Conservation (phyloP, 148 eudicot genomes). For the Camellia lanceoleosa region DNA sequence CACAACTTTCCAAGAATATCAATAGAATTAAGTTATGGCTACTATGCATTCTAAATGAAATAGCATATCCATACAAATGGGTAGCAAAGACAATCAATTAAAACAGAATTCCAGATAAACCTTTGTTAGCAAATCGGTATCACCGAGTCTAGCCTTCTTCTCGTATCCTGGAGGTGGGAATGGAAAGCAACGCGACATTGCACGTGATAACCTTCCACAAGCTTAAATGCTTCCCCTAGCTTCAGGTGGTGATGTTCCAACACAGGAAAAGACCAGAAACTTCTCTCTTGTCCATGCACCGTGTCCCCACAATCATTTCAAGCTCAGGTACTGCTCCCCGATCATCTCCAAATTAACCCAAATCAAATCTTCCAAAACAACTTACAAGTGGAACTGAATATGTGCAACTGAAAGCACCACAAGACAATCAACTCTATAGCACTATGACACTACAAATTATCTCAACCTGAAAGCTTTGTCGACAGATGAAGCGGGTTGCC, state of each 20-base stretch:
- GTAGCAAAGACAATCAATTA: constrained; percentile 14
- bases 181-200: constrained; percentile 76
- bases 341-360: constrained; percentile 9
- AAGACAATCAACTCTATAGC: neutral
- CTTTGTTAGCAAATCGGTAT: constrained; percentile 43
- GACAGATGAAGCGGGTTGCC: constrained; percentile 18
- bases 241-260: constrained; percentile 24
- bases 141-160: constrained; percentile 41
- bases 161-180: constrained; percentile 73
- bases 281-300: constrained; percentile 32
- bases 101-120: constrained; percentile 26
- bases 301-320: constrained; percentile 45
- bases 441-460: neutral
- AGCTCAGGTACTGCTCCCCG: constrained; percentile 21
- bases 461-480: constrained; percentile 1
- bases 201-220: constrained; percentile 20
- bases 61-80: neutral
- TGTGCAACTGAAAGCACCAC: constrained; percentile 9
- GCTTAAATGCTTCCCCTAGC: constrained; percentile 26
- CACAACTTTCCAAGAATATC: constrained; percentile 6
- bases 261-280: constrained; percentile 28
- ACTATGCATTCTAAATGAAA: constrained; percentile 4
- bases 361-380: constrained; percentile 9
- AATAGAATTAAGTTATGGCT: neutral
- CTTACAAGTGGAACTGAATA: neutral